These are phyloP conservation scores for Beauveria varroae DNA, from an alignment of 2,329 filamentous ascomycete genomes.

Conservation along the genomic window DNA sequence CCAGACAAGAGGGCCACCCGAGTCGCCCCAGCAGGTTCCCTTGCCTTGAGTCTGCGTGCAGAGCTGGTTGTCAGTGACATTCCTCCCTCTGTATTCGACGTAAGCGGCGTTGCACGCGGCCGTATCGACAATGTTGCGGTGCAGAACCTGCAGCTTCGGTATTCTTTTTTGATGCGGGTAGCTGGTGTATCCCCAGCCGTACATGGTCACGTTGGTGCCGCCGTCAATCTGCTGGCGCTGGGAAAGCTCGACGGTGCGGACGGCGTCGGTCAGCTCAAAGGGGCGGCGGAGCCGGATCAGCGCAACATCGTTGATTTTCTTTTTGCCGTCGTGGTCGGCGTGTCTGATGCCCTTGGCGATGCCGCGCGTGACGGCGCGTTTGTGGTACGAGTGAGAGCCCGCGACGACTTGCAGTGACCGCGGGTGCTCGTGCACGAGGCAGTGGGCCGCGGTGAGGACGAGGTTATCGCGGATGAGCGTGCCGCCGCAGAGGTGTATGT, in stretches of 20 bases:
- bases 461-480: neutral
- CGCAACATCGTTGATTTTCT: neutral
- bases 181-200: conserved; percentile 8
- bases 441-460: conserved; percentile 5
- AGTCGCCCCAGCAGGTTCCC: conserved; percentile 3
- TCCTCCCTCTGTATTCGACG: neutral
- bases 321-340: neutral
- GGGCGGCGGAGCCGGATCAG: neutral
- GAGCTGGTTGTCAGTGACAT: neutral
- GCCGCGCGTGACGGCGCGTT: neutral
- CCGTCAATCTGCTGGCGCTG: neutral
- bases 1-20: conserved; percentile 1
- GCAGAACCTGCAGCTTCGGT: neutral
- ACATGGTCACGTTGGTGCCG: conserved; percentile 7
- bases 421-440: neutral
- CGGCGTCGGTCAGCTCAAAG: neutral
- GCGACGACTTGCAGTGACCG: neutral
- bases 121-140: neutral
- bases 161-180: neutral
- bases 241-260: neutral
- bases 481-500: neutral
- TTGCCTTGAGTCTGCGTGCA: neutral
- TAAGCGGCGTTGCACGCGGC: neutral
- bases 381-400: neutral
- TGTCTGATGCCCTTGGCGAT: neutral